Base-by-base conservation (phyloP, 768 basidiomycete genomes). In the Hortiboletus flavorubellus region DNA sequence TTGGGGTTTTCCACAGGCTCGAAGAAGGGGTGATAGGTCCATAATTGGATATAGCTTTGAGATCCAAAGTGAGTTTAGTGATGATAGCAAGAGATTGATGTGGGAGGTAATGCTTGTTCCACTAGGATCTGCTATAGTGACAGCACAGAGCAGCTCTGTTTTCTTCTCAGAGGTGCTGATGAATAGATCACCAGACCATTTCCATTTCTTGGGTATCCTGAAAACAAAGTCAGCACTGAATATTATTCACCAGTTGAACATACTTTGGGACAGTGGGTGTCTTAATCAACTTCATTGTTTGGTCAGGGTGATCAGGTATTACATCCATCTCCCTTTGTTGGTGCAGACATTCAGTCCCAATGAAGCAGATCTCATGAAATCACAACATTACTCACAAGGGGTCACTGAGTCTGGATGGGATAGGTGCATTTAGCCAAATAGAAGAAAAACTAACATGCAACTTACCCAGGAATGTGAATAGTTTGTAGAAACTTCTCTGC, bases 181-280 rank as follows among this genome's bases (percentile, higher is more conserved):
- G 51, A 76, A 75, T 30, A 88, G 71, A 21, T 79, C 71, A 23
- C 86, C 87, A 37, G 75, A 71, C 87, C 88, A 89, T 58, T 75
- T 82, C 81, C 81, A 89, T 50, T 80, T 80, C 64, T 82, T 83
- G 21, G 73, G 74, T 39, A 83, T 80, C 58, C 85, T 87, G 52
- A 2, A 40, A 48, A 39, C 38, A 23, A 39, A 6, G 38, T 67
- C 2, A 66, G 55, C 30, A 37, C 16, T 30, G 14, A 21, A 40
- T 40, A 39, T 41, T 2, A 43, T 39, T 16, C 30, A 46, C 29
- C 33, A 42, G 33, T 21, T 23, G 48, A 58, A 46, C 57, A 66
- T 68, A 60, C 69, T 72, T 70, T 41, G 60, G n/a, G 51, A 68
- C 58, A 14, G 55, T 34, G 2, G 29, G 40, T 47, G 53, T 14